These are phyloP conservation scores for Aspergillus intermedius DNA, from an alignment of 2,329 filamentous ascomycete species.

Conservation along the genomic window DNA sequence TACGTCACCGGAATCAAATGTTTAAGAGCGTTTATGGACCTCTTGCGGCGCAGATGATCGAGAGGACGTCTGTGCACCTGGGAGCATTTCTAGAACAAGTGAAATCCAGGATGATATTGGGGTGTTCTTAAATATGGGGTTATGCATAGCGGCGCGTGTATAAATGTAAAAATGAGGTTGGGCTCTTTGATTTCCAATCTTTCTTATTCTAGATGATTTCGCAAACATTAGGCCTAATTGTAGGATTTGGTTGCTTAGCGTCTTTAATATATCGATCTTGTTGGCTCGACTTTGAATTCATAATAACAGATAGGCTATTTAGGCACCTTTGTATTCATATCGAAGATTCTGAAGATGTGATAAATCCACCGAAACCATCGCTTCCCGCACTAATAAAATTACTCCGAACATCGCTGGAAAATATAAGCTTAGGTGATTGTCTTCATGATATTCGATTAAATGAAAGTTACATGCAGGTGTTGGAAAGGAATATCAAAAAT, in stretches of 20 bases:
- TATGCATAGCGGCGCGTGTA: neutral
- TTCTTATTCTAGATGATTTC: too few species aligned
- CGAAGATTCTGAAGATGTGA: slow-evolving; percentile 31
- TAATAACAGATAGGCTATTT: slow-evolving; percentile 1
- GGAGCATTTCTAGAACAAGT: neutral
- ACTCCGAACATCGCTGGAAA: slow-evolving; percentile 26
- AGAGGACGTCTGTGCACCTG: neutral
- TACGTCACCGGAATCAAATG: slow-evolving; percentile 4
- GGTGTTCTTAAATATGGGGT: neutral
- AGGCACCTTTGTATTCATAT: slow-evolving; percentile 39
- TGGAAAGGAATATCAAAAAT: neutral
- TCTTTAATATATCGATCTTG: too few species aligned
- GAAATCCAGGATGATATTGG: neutral
- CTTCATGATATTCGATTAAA: neutral
- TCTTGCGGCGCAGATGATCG: neutral
- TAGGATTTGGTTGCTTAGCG: too few species aligned
- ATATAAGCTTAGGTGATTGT: slow-evolving; percentile 8
- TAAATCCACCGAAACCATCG: slow-evolving; percentile 36
- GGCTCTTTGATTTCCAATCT: too few species aligned
- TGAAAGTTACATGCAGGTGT: neutral
- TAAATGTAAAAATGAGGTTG: too few species aligned
- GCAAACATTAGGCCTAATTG: too few species aligned
- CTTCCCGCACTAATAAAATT: slow-evolving; percentile 25
- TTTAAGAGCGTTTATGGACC: neutral
- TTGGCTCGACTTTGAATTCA: too few species aligned